These are phyloP conservation scores for Candida taoyuanica DNA, from an alignment of 805 yeast species.

Conservation along the genomic window DNA sequence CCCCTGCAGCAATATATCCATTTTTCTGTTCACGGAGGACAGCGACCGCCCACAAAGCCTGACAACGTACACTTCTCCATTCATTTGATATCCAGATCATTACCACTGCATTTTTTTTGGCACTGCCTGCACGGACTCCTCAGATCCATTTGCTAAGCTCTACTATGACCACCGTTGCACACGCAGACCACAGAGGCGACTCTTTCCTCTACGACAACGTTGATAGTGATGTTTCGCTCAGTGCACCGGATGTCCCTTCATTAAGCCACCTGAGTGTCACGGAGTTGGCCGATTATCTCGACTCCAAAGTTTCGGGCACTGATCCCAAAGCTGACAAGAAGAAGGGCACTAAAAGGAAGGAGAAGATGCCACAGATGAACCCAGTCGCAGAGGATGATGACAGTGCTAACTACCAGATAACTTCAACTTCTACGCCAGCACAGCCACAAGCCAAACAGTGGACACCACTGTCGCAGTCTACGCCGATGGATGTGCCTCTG, in stretches of 20 bases:
- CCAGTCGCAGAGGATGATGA: not conserved
- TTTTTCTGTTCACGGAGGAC: no score
- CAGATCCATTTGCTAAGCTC: not conserved
- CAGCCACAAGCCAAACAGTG: slow-evolving; percentile 18
- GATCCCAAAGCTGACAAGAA: not conserved
- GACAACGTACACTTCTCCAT: no score
- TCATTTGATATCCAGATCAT: no score
- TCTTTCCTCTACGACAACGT: slow-evolving; percentile 11
- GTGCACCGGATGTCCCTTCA: slow-evolving; percentile 11
- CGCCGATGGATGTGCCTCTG: slow-evolving; percentile 19
- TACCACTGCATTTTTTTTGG: not conserved
- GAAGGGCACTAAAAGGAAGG: not conserved
- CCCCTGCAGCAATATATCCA: no score
- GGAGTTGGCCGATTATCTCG: slow-evolving; percentile 19
- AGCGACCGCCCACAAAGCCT: no score
- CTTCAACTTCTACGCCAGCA: slow-evolving; percentile 9
- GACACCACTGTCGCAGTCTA: slow-evolving; percentile 26
- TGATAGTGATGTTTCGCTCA: slow-evolving; percentile 3
- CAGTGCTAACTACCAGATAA: no score
- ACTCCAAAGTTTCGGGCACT: slow-evolving; percentile 5
- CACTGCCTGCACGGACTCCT: not conserved
- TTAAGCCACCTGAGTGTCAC: slow-evolving; percentile 11
- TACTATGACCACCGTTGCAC: slow-evolving; percentile 2
- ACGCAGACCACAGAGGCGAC: slow-evolving; percentile 5
- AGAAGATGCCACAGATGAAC: not conserved